Base-by-base conservation (phyloP, 1,139 yeast species). In the Candida frijolesensis region DNA sequence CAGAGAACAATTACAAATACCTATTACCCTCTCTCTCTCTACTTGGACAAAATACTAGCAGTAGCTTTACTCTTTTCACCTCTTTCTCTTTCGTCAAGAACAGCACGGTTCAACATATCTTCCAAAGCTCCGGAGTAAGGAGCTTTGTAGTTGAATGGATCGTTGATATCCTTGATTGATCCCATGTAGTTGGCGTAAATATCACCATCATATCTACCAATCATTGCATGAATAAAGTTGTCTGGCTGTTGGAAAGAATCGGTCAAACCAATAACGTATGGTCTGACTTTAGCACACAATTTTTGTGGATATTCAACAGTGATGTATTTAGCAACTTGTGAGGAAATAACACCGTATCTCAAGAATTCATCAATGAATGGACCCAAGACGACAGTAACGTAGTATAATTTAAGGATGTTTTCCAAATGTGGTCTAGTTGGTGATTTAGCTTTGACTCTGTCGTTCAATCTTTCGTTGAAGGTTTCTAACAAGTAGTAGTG, bases 161-260 rank as follows among this genome's bases (percentile, higher is more conserved):
- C 80, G 65, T 83, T 83, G 46, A 71, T 70, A 48, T 68, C 72
- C 60, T 80, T 80, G 54, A 82, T 83, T 47, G 68, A 68, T 38
- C 62, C 66, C 64, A 83, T 83, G 68, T 91, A 91, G 69, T 89
- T 84, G 67, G 85, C 85, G 74, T 91, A 92, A 51, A 89, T 85
- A 66, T 91, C 87, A 58, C 98, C 98, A 62, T 89, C 85, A 69
- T 81, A 87, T 61, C 77, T 79, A 55, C 97, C 98, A 56, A 92
- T 80, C 33, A 96, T 86, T 1, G 97, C 83, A 71, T 91, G 89
- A 66, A 92, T 80, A 71, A 87, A 81, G 73, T 82, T 88, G 70
- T 92, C 97, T 35, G 92, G 83, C 63, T 87, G 79, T 72, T 87
- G 85, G 80, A 92, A 92, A 5, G 96, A 81, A 70, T 92, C 98